A percentile compares a stretch with the other conserved stretches of the same genome.
Conservation (phyloP, 768 basidiomycete genomes). For the Agrocybe pediades region DNA sequence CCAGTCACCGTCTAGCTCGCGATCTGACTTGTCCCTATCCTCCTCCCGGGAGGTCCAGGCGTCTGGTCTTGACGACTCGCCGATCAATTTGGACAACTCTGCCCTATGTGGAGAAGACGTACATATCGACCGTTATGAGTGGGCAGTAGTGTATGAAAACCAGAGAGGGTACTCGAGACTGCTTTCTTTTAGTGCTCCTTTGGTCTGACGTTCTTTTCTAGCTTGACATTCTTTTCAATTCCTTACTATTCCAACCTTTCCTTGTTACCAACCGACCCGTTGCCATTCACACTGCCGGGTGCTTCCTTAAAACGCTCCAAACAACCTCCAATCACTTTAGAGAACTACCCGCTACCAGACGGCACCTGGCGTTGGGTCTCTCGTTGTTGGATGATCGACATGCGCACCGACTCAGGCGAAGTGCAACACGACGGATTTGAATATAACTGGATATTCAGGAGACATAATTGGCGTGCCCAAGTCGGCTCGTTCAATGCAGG, state of each 20-base stretch:
- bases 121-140: constrained; percentile 60
- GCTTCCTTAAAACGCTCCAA: constrained; percentile 38
- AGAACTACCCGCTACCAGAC: constrained; percentile 74
- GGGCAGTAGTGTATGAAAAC: constrained; percentile 83
- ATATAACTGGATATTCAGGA: constrained; percentile 79
- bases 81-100: constrained; percentile 34
- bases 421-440: constrained; percentile 86
- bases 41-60: not conserved
- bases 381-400: constrained; percentile 84
- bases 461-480: constrained; percentile 63
- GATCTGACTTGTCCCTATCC: not conserved
- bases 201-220: constrained; percentile 22
- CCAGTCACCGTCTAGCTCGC: not conserved
- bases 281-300: constrained; percentile 67
- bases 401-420: constrained; percentile 72
- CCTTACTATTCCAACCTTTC: constrained; percentile 72
- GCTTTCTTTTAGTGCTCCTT: not conserved
- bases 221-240: constrained; percentile 69
- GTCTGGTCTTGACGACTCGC: constrained; percentile 12
- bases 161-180: constrained; percentile 65
- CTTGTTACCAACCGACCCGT: constrained; percentile 72
- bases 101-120: constrained; percentile 25
- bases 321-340: constrained; percentile 58
- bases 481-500: constrained; percentile 62
- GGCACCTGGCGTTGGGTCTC: constrained; percentile 85